Evolutionary conservation across 78 protist species (phyloP).

Genomic region (Planoprotostelium fungivorum): DNA sequence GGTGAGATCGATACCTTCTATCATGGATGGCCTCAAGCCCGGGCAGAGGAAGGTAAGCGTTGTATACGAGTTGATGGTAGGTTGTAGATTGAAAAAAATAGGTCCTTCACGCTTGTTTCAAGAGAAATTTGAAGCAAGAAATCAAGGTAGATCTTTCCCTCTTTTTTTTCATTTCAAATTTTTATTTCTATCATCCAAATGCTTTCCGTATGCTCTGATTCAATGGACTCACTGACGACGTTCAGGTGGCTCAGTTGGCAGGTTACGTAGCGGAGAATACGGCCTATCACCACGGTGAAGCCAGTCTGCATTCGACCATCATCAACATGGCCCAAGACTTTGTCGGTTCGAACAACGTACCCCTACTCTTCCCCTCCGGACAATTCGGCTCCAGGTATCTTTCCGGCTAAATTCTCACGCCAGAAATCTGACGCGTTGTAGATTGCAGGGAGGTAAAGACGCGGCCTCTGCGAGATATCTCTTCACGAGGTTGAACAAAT

Average conservation of each 20-base stretch:
- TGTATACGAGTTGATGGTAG: neutral
- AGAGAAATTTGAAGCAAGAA: conserved; percentile 88
- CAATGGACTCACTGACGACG: neutral
- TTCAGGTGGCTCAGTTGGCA: conserved; percentile 40
- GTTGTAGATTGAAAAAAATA: neutral
- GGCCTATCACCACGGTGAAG: conserved; percentile 99
- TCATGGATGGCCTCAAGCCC: conserved; percentile 98
- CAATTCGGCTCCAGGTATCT: conserved; percentile 94
- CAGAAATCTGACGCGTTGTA: neutral
- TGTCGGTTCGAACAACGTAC: conserved; percentile 96
- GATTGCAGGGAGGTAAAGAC: conserved; percentile 91
- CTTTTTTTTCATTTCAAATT: no score
- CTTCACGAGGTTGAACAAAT: conserved; percentile 73
- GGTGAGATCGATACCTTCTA: conserved; percentile 91
- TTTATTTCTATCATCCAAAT: no score
- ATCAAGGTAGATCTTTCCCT: conserved; percentile 78
- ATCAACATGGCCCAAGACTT: conserved; percentile 94
- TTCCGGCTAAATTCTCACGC: neutral
- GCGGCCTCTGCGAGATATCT: conserved; percentile 96
- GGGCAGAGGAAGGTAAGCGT: conserved; percentile 89
- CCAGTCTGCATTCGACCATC: conserved; percentile 81
- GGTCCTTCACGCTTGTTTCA: conserved; percentile 93
- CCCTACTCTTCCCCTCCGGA: conserved; percentile 88
- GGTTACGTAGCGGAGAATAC: conserved; percentile 72
- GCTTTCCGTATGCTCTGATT: no score